Evolutionary conservation across 495 filamentous ascomycete species (phyloP).

Genomic region (Pyronema omphalodes): DNA sequence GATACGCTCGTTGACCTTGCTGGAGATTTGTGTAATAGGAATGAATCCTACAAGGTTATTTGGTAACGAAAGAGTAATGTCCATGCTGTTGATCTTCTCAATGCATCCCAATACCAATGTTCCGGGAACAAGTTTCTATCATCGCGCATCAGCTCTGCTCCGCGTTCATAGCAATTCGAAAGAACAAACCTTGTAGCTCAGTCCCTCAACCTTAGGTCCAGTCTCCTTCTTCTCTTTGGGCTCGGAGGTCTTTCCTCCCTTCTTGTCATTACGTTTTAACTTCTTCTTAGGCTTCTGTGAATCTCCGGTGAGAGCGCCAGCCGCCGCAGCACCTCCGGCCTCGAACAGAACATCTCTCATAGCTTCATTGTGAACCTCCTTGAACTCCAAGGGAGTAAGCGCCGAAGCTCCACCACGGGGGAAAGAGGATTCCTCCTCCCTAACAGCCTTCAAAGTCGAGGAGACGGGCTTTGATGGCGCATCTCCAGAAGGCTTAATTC

Average conservation of each 20-base stretch:
- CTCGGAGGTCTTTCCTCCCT: conserved; percentile 30
- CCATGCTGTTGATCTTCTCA: conserved; percentile 56
- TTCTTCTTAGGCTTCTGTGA: conserved; percentile 34
- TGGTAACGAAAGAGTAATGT: conserved; percentile 64
- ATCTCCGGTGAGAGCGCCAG: conserved; percentile 27
- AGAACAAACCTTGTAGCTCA: conserved; percentile 65
- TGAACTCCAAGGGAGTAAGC: conserved; percentile 82
- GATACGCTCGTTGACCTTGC: conserved; percentile 45
- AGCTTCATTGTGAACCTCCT: conserved; percentile 89
- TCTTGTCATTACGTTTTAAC: conserved; percentile 34
- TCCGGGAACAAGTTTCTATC: conserved; percentile 59
- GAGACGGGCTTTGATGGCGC: not conserved
- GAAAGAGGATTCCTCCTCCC: conserved; percentile 72
- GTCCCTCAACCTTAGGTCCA: conserved; percentile 55
- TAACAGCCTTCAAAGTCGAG: conserved; percentile 21
- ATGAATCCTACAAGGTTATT: conserved; percentile 87
- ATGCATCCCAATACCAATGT: conserved; percentile 76
- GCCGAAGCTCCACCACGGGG: conserved; percentile 83
- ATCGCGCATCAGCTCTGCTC: not conserved
- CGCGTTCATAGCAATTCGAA: not conserved
- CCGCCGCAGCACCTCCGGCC: conserved; percentile 37
- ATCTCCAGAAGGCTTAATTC: conserved; percentile 2
- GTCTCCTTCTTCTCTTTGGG: conserved; percentile 30
- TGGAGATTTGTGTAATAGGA: conserved; percentile 75
- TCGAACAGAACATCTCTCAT: conserved; percentile 87